These are phyloP conservation scores for Dacryopinax spathularia DNA, from an alignment of 768 basidiomycete genomes.

Conservation along the genomic window DNA sequence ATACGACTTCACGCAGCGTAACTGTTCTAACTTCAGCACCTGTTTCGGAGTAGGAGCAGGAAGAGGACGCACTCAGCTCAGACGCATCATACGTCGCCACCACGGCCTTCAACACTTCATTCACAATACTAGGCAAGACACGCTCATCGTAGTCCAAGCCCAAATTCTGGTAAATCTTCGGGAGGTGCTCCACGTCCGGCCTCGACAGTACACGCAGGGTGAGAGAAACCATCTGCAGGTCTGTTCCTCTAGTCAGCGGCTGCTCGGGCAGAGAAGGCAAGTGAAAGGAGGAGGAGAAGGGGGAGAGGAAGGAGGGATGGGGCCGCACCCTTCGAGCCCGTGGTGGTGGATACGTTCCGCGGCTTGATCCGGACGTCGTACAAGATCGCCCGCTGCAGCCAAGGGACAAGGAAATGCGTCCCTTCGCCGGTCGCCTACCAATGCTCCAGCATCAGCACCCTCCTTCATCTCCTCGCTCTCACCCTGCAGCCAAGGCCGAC, in stretches of 20 bases:
- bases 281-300: background rate
- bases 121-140: conserved; percentile 91
- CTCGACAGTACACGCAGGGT: conserved; percentile 90
- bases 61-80: conserved; percentile 42
- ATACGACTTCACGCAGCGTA: conserved; percentile 90
- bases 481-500: too few species aligned
- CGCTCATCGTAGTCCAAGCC: conserved; percentile 97
- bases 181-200: conserved; percentile 73
- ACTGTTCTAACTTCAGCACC: conserved; percentile 23
- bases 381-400: conserved; percentile 89
- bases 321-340: conserved; percentile 68
- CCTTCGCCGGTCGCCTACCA: conserved; percentile 75
- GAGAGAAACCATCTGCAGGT: conserved; percentile 96
- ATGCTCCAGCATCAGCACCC: conserved; percentile 7
- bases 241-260: background rate
- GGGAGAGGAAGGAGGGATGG: background rate
- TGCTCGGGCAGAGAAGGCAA: background rate
- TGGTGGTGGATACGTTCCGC: conserved; percentile 96
- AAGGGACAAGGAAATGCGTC: conserved; percentile 90
- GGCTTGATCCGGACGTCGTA: conserved; percentile 98
- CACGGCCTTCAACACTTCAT: conserved; percentile 94
- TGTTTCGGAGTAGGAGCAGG: background rate
- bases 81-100: conserved; percentile 98
- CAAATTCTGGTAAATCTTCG: conserved; percentile 88
- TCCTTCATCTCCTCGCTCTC: too few species aligned